Base-by-base conservation (phyloP, 768 basidiomycete species). In the Hericium coralloides region DNA sequence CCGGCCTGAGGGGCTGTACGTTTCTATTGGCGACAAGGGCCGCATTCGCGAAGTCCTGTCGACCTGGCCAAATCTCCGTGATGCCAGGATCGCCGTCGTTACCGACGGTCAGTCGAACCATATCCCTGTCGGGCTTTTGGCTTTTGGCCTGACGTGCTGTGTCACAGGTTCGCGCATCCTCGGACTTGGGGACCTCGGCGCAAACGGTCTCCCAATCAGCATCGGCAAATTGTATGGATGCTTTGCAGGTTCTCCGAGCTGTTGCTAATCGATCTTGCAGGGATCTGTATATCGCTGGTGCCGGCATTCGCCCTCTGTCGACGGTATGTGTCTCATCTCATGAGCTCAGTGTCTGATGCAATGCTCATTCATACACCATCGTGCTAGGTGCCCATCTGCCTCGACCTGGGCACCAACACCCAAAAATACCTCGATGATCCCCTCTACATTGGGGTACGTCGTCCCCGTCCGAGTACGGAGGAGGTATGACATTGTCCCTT, bases 351-450 rank as follows among this genome's bases (percentile, higher is more conserved):
- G 45, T 49, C 39, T 53, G n/a, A 20, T 31, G 23, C 38, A 47
- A 36, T 36, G 18, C 36, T 26, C 23, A 41, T 43, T 49, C 38
- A 38, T 53, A n/a, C 12, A 12, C 5, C 20, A 31, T 31, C 31
- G 31, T 22, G 39, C 37, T 26, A 63, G 61, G 31, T 63, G 26
- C 92, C 92, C 38, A 92, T 94, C 65, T 83, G 82, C 62, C 76
- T 92, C 55, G 94, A 97, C 72, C 77, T 95, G 48, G 95, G 94
- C 45, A 95, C 93, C 4, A 89, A 95, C 71, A 95, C 83, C 53
- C 76, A 89, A 60, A 73, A 74, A 58, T 86, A 84, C 72, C 77
- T 95, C 41, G 81, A 87, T 23, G 93, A 97, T 68, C 92, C 92
- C 2, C 75, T 95, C 26, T 98, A 98, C 71, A 81, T 95, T 61